These are phyloP conservation scores for Wickerhamomyces sp. DNA, from an alignment of 1,139 yeast genomes.

Conservation along the genomic window DNA sequence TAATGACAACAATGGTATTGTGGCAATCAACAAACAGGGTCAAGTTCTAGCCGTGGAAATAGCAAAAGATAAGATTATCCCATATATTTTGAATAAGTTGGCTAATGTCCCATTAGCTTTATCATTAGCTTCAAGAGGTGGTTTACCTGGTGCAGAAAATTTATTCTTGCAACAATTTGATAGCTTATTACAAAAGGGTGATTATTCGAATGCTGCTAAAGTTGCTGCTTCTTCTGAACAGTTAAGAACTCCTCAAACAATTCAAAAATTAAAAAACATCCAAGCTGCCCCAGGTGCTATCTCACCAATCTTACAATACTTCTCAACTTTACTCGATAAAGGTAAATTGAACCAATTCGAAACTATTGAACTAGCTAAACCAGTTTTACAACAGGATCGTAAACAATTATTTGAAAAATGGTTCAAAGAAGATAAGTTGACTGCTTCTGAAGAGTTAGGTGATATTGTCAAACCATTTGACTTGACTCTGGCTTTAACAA, in stretches of 20 bases:
- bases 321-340: constrained; percentile 86
- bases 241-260: constrained; percentile 91
- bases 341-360: constrained; percentile 93
- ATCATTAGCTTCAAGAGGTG: constrained; percentile 90
- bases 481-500: constrained; percentile 81
- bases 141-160: constrained; percentile 94
- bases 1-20: constrained; percentile 73
- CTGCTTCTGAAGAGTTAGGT: constrained; percentile 93
- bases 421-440: constrained; percentile 91
- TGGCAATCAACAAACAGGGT: constrained; percentile 93
- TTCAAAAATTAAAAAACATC: constrained; percentile 83
- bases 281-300: constrained; percentile 97
- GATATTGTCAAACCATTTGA: constrained; percentile 91
- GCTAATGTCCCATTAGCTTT: constrained; percentile 86
- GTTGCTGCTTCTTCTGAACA: constrained; percentile 96
- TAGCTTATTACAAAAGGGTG: constrained; percentile 76
- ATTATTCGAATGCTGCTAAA: constrained; percentile 89
- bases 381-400: constrained; percentile 94
- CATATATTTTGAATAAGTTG: constrained; percentile 82
- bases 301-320: constrained; percentile 90
- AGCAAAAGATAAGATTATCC: constrained; percentile 79
- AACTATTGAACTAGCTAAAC: constrained; percentile 91
- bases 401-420: constrained; percentile 93
- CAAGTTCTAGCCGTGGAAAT: constrained; percentile 93
- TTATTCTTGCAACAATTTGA: constrained; percentile 91